These are phyloP conservation scores for Bipolaris bicolor DNA, from an alignment of 2,329 filamentous ascomycete genomes.

Conservation along the genomic window DNA sequence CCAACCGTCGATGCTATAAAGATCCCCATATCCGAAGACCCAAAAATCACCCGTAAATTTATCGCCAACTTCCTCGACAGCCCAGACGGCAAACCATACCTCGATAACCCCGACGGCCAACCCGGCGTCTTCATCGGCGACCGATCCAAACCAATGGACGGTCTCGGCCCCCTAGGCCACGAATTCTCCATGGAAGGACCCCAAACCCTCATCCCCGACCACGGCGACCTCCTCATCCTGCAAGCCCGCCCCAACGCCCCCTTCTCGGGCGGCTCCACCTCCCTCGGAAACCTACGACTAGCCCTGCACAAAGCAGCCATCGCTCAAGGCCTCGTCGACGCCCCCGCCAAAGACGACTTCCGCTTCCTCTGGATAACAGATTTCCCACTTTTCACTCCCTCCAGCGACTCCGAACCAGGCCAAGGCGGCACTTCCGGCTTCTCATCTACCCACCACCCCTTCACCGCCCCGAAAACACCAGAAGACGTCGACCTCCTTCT, in stretches of 20 bases:
- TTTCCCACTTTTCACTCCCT: constrained; percentile 89
- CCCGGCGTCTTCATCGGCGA: constrained; percentile 82
- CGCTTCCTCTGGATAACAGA: constrained; percentile 84
- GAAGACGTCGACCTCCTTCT: constrained; percentile 77
- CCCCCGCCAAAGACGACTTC: constrained; percentile 59
- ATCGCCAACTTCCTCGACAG: constrained; percentile 74
- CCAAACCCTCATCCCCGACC: constrained; percentile 58
- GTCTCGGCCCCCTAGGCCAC: constrained; percentile 79
- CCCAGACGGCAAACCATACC: constrained; percentile 63
- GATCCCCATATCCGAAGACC: constrained; percentile 63
- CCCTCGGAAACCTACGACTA: constrained; percentile 73
- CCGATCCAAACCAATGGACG: constrained; percentile 72
- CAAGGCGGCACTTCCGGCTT: constrained; percentile 84
- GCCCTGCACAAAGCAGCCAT: constrained; percentile 73
- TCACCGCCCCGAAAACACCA: constrained; percentile 80
- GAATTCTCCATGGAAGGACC: constrained; percentile 68
- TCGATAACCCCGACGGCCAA: constrained; percentile 74
- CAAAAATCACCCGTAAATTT: constrained; percentile 65
- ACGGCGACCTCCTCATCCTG: constrained; percentile 78
- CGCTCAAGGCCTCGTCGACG: constrained; percentile 62
- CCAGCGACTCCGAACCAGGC: constrained; percentile 69
- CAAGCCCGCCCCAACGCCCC: constrained; percentile 74
- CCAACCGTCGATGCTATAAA: constrained; percentile 79
- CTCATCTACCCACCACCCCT: constrained; percentile 90
- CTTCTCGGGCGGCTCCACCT: constrained; percentile 74